Evolutionary conservation across 768 basidiomycete genomes (phyloP).

Genomic region (Hygrophorus russula): DNA sequence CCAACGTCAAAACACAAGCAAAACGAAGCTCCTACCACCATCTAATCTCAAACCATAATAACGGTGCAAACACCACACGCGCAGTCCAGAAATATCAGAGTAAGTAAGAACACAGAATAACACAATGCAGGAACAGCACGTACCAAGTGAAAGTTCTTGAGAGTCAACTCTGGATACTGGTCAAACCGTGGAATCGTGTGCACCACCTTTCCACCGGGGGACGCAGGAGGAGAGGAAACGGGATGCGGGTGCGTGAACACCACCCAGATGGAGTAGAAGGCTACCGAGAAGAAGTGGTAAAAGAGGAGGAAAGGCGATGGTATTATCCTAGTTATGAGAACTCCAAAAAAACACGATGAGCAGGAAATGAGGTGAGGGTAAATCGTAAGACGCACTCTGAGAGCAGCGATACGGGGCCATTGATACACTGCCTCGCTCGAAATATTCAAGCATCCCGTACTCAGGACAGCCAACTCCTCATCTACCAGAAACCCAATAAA

Average conservation of each 20-base stretch:
- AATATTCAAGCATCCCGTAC: too few relatives aligned
- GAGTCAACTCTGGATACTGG: conserved; percentile 57
- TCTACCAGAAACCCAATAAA: too few relatives aligned
- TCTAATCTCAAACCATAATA: conserved; percentile 79
- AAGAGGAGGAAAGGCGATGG: conserved; percentile 75
- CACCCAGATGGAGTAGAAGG: conserved; percentile 88
- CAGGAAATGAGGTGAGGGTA: too few relatives aligned
- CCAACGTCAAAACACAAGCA: not conserved
- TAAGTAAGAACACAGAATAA: not conserved
- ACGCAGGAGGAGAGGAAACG: conserved; percentile 10
- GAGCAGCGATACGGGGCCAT: too few relatives aligned
- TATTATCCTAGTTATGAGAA: conserved; percentile 45
- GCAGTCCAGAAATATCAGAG: conserved; percentile 72
- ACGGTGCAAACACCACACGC: conserved; percentile 77
- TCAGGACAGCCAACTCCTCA: too few relatives aligned
- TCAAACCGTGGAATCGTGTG: conserved; percentile 32
- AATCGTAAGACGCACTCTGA: too few relatives aligned
- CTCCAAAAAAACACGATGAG: too few relatives aligned
- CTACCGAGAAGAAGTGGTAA: conserved; percentile 92
- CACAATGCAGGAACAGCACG: conserved; percentile 27
- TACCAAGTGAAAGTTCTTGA: conserved; percentile 62
- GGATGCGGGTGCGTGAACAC: conserved; percentile 54
- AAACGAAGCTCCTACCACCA: conserved; percentile 43
- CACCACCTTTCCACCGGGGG: conserved; percentile 23
- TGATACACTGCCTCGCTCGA: too few relatives aligned